Percentiles rank a stretch among this genome's conserved stretches.
Evolutionary conservation across 108 stramenopile genomes (phyloP).

Genomic region (Fistulifera pelliculosa): DNA sequence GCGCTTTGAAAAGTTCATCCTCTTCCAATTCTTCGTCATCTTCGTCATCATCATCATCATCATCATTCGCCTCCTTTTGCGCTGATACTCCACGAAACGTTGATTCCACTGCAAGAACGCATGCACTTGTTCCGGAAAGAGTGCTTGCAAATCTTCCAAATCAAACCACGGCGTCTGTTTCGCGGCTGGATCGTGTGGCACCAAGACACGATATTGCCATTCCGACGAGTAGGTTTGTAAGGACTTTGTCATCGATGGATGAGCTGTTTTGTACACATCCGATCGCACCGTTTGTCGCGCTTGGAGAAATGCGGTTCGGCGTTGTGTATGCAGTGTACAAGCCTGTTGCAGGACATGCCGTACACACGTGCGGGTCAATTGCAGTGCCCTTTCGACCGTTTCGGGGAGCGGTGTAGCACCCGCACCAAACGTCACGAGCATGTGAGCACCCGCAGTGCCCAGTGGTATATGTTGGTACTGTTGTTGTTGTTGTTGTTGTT

Average conservation of each 20-base stretch:
- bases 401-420: constrained; percentile 37
- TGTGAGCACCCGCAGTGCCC: constrained; percentile 55
- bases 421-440: constrained; percentile 79
- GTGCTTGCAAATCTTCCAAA: constrained; percentile 34
- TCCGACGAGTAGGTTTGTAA: not conserved
- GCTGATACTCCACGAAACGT: not conserved
- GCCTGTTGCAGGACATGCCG: constrained; percentile 84
- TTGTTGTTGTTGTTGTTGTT: too few species aligned
- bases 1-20: not conserved
- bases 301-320: not conserved
- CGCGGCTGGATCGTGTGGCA: constrained; percentile 26
- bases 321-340: constrained; percentile 18
- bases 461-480: constrained; percentile 46
- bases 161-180: constrained; percentile 58
- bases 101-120: constrained; percentile 73
- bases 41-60: constrained; percentile 1
- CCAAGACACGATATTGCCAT: constrained; percentile 3
- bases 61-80: constrained; percentile 3
- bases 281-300: not conserved
- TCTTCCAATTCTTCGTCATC: constrained; percentile 14
- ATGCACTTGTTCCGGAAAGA: constrained; percentile 78
- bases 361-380: constrained; percentile 54
- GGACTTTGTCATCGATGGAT: not conserved
- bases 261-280: not conserved
- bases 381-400: constrained; percentile 37